Evolutionary conservation across 441 rosid species (phyloP), one percentile per base, ranked within the genome.

Genomic region (Bocquillonia castaneifolia): DNA sequence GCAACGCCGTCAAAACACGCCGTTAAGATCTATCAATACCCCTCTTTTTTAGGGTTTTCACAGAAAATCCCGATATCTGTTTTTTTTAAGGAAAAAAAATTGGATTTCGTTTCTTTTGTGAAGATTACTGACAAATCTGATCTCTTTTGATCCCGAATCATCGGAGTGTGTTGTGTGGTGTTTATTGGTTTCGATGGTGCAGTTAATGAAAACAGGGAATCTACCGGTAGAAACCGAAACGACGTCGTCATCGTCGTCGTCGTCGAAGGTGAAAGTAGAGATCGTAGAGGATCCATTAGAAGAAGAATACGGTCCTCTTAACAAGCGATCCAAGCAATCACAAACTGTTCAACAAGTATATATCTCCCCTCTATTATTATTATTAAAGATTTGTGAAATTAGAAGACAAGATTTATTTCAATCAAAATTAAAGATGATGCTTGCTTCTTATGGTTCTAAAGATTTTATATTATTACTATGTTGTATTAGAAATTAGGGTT

Each of bases 181-280:
- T 52, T 39, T 57, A 36, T 52, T 63, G 48, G 4, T 20, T 22
- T 64, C 50, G 55, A 86, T 89, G 92, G 91, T 85, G 76, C 90
- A 82, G 74, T 79, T 86, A 83, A 89, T 85, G 91, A 85, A 80
- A 75, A 77, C 88, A 32, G 92, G 80, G 20, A 77, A 78, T 63
- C 48, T 76, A 13, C 83, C 77, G 54, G 75, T 83, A 31, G 93
- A 84, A 36, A 74, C 77, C 39, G 85, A 81, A 61, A 67, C 80
- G 75, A 64, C 83, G 72, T 34, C 69, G 54, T 67, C 87, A 57
- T 53, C 66, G 52, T 81, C 76, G 75, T 54, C 72, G 3, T 81
- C 76, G 75, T 54, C 72, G 3, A 84, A 89, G 79, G 96, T 93
- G 77, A 93, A 89, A 79, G 73, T 85, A 42, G 99, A 91, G 95